These are phyloP conservation scores for Xylaria sp. DNA, from an alignment of 2,329 filamentous ascomycete species.

Conservation along the genomic window DNA sequence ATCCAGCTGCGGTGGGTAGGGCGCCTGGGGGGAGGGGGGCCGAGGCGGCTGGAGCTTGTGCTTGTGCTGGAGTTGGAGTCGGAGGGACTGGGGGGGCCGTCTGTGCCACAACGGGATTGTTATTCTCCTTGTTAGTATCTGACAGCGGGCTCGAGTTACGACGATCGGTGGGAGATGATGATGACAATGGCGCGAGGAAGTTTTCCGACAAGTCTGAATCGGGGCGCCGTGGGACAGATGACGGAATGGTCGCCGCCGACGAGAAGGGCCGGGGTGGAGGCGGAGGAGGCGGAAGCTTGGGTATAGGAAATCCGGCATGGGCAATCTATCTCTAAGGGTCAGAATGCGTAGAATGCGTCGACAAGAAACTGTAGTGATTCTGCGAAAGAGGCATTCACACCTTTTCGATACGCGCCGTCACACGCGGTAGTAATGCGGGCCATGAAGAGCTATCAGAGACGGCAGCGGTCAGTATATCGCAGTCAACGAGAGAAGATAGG, in stretches of 20 bases:
- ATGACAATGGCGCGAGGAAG: conserved; percentile 52
- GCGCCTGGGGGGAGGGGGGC: conserved; percentile 46
- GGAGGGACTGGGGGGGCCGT: conserved; percentile 30
- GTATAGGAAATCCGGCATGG: conserved; percentile 75
- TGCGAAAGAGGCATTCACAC: conserved; percentile 44
- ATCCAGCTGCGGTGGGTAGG: conserved; percentile 68
- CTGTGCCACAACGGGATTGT: conserved; percentile 44
- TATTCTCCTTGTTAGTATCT: conserved; percentile 70
- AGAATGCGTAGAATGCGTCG: conserved; percentile 10
- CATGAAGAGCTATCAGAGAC: conserved; percentile 43
- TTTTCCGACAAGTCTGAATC: conserved; percentile 46
- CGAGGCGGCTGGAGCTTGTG: conserved; percentile 9
- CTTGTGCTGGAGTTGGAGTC: too few relatives aligned
- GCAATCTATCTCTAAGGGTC: conserved; percentile 64
- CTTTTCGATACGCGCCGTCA: conserved; percentile 55
- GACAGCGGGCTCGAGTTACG: conserved; percentile 52
- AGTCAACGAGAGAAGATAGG: neutral
- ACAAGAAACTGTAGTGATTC: neutral
- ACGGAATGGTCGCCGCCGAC: conserved; percentile 32
- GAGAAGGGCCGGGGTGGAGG: conserved; percentile 24
- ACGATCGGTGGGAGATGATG: conserved; percentile 51
- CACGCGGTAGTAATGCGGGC: conserved; percentile 46
- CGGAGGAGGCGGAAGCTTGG: conserved; percentile 56
- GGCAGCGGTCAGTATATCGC: conserved; percentile 29
- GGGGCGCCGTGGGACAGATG: conserved; percentile 44